Conservation (phyloP, 371 early-diverging fungal species). For the Fennellomyces sp. region DNA sequence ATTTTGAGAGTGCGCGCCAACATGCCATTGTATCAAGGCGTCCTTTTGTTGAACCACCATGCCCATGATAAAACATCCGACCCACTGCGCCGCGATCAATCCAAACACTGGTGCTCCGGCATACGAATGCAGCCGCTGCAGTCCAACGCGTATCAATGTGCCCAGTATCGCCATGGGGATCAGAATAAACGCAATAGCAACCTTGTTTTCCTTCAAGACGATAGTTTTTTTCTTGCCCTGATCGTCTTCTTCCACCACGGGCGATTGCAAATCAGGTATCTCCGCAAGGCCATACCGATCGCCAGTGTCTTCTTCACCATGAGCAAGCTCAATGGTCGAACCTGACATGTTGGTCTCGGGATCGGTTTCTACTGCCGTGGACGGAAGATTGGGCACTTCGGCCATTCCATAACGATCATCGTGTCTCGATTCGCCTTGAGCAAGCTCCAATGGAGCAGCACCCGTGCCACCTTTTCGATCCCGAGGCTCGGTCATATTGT, state of each 20-base stretch:
- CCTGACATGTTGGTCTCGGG: no score
- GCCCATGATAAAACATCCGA: slow-evolving; percentile 78
- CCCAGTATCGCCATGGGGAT: slow-evolving; percentile 72
- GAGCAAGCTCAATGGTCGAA: neutral
- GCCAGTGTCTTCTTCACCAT: neutral
- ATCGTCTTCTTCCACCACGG: neutral
- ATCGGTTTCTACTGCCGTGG: no score
- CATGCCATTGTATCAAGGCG: slow-evolving; percentile 17
- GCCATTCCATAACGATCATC: neutral
- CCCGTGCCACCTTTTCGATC: neutral
- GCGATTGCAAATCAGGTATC: neutral
- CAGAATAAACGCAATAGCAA: slow-evolving; percentile 37
- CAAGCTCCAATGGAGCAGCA: neutral
- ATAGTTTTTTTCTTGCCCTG: neutral
- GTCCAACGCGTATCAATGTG: slow-evolving; percentile 60
- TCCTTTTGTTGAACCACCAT: slow-evolving; percentile 28
- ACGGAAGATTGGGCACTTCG: neutral
- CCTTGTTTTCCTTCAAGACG: slow-evolving; percentile 37
- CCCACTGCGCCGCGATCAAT: slow-evolving; percentile 69
- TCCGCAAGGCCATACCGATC: neutral
- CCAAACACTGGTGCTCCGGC: slow-evolving; percentile 64
- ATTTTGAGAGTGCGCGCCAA: no score
- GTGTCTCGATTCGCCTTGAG: neutral
- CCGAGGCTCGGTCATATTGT: neutral
- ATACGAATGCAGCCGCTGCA: slow-evolving; percentile 60